Evolutionary conservation across 495 filamentous ascomycete genomes (phyloP).

Genomic region (Cairneyella variabilis): DNA sequence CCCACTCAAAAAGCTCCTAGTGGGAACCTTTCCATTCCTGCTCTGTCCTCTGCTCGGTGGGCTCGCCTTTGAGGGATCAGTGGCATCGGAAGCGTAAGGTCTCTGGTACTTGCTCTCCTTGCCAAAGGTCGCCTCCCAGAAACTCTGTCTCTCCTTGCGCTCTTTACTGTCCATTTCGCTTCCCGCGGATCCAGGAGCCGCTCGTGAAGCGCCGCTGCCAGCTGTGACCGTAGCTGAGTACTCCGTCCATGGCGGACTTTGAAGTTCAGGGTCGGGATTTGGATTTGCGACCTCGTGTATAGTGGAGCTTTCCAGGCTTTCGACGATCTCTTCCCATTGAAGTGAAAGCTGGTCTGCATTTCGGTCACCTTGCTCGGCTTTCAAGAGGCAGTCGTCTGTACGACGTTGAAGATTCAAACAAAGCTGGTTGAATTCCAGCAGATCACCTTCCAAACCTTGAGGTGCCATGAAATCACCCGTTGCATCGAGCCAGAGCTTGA

Average conservation of each 20-base stretch:
- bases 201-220: not conserved
- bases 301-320: conserved; percentile 13
- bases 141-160: conserved; percentile 21
- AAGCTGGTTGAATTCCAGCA: conserved; percentile 67
- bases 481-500: conserved; percentile 79
- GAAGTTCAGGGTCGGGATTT: conserved; percentile 2
- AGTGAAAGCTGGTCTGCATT: conserved; percentile 16
- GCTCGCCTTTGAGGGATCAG: not conserved
- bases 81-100: conserved; percentile 18
- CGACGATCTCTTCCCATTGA: conserved; percentile 23
- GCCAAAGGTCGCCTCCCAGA: conserved; percentile 25
- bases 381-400: conserved; percentile 64
- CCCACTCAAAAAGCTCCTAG: conserved; percentile 44
- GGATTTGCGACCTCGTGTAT: conserved; percentile 16
- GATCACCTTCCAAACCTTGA: conserved; percentile 54
- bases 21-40: conserved; percentile 31
- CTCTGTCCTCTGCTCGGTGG: conserved; percentile 23
- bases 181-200: conserved; percentile 17
- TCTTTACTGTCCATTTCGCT: conserved; percentile 17
- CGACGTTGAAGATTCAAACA: conserved; percentile 70
- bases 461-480: conserved; percentile 38
- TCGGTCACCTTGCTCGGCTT: conserved; percentile 62
- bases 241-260: conserved; percentile 18
- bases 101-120: conserved; percentile 21
- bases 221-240: conserved; percentile 9